A percentile compares a stretch with the other conserved stretches of the same genome.
Conservation (phyloP, 768 basidiomycete genomes). For the Lentinula sp. region DNA sequence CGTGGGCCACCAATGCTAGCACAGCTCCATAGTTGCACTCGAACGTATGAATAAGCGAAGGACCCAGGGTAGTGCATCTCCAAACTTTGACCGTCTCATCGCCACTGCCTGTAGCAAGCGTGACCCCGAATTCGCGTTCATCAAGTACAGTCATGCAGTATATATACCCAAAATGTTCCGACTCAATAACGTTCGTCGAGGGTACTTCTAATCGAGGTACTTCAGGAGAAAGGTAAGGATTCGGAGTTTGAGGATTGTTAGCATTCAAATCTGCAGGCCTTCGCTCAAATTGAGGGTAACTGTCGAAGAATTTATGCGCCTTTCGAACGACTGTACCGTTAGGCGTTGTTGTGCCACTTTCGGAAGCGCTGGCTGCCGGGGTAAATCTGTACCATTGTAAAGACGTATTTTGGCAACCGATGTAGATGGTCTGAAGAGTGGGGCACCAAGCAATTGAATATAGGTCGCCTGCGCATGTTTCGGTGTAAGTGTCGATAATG, state of each 20-base stretch:
- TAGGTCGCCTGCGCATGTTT: slow-evolving; percentile 79
- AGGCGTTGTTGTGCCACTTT: slow-evolving; percentile 28
- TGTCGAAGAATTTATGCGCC: slow-evolving; percentile 89
- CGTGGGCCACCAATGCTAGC: slow-evolving; percentile 66
- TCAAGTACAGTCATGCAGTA: slow-evolving; percentile 62
- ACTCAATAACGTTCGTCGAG: slow-evolving; percentile 67
- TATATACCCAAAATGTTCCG: slow-evolving; percentile 93
- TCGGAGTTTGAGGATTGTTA: slow-evolving; percentile 38
- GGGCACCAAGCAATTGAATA: slow-evolving; percentile 81
- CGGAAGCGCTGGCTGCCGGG: slow-evolving; percentile 13
- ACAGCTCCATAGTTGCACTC: slow-evolving; percentile 75
- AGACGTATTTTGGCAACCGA: slow-evolving; percentile 92
- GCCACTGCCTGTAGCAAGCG: slow-evolving; percentile 82
- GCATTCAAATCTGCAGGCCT: slow-evolving; percentile 64
- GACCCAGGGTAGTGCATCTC: slow-evolving; percentile 44
- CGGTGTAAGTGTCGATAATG: slow-evolving; percentile 70
- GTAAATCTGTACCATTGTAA: slow-evolving; percentile 81
- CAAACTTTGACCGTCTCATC: slow-evolving; percentile 93
- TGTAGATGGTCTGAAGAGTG: slow-evolving; percentile 61
- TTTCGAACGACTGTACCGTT: slow-evolving; percentile 29
- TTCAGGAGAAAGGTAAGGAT: neutral
- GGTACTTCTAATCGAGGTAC: slow-evolving; percentile 43
- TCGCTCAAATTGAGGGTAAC: slow-evolving; percentile 69
- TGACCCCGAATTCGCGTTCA: slow-evolving; percentile 21
- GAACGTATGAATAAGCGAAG: slow-evolving; percentile 56